A percentile compares a stretch with the other conserved stretches of the same genome.
phyloP scores from a whole-genome alignment of 495 filamentous ascomycete genomes.

The Cercophora sp. region DNA sequence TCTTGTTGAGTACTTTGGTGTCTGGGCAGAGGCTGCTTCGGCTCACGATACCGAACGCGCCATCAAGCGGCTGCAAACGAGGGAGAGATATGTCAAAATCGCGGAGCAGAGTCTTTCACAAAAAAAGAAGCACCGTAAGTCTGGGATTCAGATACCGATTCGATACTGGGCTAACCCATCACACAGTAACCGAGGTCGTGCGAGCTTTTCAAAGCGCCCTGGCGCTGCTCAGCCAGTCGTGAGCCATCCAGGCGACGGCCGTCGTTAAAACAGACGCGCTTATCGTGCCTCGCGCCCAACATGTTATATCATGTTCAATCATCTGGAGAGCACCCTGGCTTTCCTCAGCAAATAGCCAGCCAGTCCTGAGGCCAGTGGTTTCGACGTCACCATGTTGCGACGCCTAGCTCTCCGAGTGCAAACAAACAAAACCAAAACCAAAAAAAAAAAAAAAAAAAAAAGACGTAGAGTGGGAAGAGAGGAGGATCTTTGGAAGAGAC shows the following conservation, averaged over 20 bases:
- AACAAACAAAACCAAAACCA: too few relatives aligned
- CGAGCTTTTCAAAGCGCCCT: conserved; percentile 77
- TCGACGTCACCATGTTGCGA: too few relatives aligned
- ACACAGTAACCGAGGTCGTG: conserved; percentile 69
- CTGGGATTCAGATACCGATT: background rate
- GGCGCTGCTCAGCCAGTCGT: conserved; percentile 53
- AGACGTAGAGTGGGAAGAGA: too few relatives aligned
- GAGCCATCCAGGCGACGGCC: background rate
- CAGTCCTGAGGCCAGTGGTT: too few relatives aligned
- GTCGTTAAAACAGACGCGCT: too few relatives aligned
- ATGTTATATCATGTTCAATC: too few relatives aligned
- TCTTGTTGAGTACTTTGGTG: conserved; percentile 64
- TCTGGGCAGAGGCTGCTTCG: conserved; percentile 64
- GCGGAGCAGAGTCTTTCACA: conserved; percentile 62
- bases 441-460: too few relatives aligned
- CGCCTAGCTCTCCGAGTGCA: too few relatives aligned
- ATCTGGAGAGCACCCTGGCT: too few relatives aligned
- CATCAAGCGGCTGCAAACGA: conserved; percentile 65
- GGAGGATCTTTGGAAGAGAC: too few relatives aligned
- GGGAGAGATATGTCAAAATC: conserved; percentile 67
- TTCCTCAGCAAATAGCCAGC: too few relatives aligned
- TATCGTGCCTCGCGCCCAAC: too few relatives aligned
- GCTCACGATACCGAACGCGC: conserved; percentile 67
- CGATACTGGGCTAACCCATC: conserved; percentile 12
- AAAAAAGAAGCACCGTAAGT: conserved; percentile 72